These are phyloP conservation scores for Xylaria sp. DNA, from an alignment of 495 filamentous ascomycete species.

Conservation along the genomic window DNA sequence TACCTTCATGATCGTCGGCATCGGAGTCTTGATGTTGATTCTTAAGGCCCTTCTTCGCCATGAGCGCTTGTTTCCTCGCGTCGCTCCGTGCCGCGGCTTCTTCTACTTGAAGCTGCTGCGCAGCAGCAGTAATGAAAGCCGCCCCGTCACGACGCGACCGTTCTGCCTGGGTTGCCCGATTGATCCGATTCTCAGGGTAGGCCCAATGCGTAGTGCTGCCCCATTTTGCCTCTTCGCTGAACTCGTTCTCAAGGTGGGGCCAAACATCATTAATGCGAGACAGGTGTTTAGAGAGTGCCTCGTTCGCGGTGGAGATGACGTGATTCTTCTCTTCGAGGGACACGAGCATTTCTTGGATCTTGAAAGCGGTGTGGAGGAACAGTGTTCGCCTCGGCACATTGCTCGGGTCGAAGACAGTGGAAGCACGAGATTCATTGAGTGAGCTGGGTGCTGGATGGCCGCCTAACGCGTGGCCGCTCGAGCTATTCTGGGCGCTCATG, in stretches of 20 bases:
- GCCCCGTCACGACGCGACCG: conserved; percentile 79
- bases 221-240: conserved; percentile 91
- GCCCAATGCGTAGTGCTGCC: conserved; percentile 96
- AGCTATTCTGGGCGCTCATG: conserved; percentile 54
- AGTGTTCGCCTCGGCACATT: conserved; percentile 68
- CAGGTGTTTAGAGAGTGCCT: conserved; percentile 86
- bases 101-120: conserved; percentile 68
- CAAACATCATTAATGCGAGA: conserved; percentile 82
- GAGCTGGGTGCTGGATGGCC: conserved; percentile 42
- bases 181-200: conserved; percentile 82
- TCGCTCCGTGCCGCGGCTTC: conserved; percentile 83
- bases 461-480: conserved; percentile 44
- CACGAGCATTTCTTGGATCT: conserved; percentile 77
- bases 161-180: conserved; percentile 68
- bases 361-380: conserved; percentile 63
- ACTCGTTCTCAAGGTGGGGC: conserved; percentile 82
- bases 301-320: conserved; percentile 86
- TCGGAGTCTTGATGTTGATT: conserved; percentile 75
- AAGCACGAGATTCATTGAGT: conserved; percentile 46
- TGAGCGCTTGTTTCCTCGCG: conserved; percentile 76
- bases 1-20: conserved; percentile 70
- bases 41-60: conserved; percentile 73
- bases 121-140: conserved; percentile 69
- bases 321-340: conserved; percentile 97
- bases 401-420: conserved; percentile 52